Conservation (phyloP, 208 protist species). For the Angomonas deanei region DNA sequence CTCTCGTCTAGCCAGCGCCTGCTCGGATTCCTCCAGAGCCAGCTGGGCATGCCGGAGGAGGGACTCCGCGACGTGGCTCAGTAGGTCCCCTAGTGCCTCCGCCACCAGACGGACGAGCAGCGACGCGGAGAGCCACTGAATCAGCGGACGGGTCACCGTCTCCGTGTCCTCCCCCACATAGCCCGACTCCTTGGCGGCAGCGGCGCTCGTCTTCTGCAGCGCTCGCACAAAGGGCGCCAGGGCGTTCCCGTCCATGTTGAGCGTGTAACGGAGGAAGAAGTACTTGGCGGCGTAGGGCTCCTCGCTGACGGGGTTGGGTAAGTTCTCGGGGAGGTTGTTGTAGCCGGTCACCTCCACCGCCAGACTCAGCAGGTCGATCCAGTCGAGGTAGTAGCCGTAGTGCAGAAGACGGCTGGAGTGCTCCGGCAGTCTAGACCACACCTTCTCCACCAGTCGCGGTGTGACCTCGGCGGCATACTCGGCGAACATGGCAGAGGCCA, state of each 20-base stretch:
- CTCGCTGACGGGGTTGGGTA: slow-evolving; percentile 67
- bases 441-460: slow-evolving; percentile 58
- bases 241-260: slow-evolving; percentile 34
- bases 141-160: slow-evolving; percentile 18
- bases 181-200: neutral
- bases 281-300: slow-evolving; percentile 70
- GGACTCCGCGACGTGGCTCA: slow-evolving; percentile 55
- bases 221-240: slow-evolving; percentile 10
- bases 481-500: slow-evolving; percentile 30
- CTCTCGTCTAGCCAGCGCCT: neutral
- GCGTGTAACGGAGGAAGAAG: slow-evolving; percentile 71
- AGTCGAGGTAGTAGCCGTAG: slow-evolving; percentile 61
- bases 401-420: slow-evolving; percentile 49
- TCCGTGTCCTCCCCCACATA: slow-evolving; percentile 32
- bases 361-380: slow-evolving; percentile 65
- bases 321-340: slow-evolving; percentile 30
- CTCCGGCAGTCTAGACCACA: slow-evolving; percentile 78
- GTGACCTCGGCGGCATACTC: slow-evolving; percentile 52
- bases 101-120: slow-evolving; percentile 65
- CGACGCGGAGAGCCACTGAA: slow-evolving; percentile 66
- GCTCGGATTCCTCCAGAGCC: slow-evolving; percentile 34
- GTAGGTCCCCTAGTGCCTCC: slow-evolving; percentile 70
- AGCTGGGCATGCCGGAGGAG: slow-evolving; percentile 60
- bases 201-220: neutral
- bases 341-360: slow-evolving; percentile 56